phyloP scores from a whole-genome alignment of 495 filamentous ascomycete species.

The Penicilliopsis zonata region DNA sequence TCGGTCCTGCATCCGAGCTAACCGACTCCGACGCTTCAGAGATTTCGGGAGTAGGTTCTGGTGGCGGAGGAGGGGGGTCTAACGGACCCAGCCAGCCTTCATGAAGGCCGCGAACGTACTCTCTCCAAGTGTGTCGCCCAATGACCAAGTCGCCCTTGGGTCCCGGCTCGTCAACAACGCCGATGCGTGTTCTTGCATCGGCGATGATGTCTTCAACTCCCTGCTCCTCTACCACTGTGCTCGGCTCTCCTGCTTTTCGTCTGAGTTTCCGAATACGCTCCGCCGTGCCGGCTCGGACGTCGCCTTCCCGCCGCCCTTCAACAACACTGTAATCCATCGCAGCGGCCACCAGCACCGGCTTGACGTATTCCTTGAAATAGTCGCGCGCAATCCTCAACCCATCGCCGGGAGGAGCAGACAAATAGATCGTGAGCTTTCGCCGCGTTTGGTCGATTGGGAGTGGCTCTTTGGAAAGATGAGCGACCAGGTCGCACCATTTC shows the following conservation, averaged over 20 bases:
- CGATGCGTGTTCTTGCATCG: conserved; percentile 43
- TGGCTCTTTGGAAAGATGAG: conserved; percentile 72
- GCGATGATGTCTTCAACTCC: conserved; percentile 42
- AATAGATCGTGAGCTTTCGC: conserved; percentile 75
- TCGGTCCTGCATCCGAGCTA: too few species aligned
- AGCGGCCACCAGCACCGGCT: conserved; percentile 80
- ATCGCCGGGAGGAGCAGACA: conserved; percentile 78
- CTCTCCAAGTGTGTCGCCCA: conserved; percentile 92
- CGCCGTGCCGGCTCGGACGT: conserved; percentile 70
- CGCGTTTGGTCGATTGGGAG: conserved; percentile 59
- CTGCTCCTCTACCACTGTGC: conserved; percentile 22
- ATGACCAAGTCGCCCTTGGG: conserved; percentile 75
- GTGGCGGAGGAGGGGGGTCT: conserved; percentile 29
- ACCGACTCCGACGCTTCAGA: conserved; percentile 19
- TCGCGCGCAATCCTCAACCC: conserved; percentile 71
- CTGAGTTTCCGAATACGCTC: conserved; percentile 65
- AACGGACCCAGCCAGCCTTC: conserved; percentile 94
- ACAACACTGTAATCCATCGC: conserved; percentile 92
- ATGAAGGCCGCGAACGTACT: conserved; percentile 86
- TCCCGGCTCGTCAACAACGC: conserved; percentile 58
- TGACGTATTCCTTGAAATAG: conserved; percentile 91
- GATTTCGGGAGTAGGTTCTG: conserved; percentile 10
- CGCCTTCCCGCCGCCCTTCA: conserved; percentile 79
- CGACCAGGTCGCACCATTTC: conserved; percentile 79
- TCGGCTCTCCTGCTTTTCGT: conserved; percentile 40